These are phyloP conservation scores for Panicum miliaceum DNA, from an alignment of 176 grass and related monocot genomes.

Conservation along the genomic window DNA sequence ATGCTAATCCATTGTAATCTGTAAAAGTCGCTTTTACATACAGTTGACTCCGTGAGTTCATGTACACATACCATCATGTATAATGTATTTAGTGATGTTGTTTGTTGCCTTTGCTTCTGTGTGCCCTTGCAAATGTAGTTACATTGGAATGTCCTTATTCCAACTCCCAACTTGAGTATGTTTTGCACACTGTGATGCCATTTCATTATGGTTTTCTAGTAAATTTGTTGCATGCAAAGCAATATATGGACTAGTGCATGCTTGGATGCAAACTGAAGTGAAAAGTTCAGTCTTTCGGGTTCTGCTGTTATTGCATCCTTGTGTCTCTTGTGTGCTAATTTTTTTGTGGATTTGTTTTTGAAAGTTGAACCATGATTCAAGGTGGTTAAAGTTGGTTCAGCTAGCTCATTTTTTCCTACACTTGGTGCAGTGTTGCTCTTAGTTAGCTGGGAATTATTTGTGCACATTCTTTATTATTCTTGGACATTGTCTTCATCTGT, in stretches of 20 bases:
- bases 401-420: not conserved
- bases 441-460: not conserved
- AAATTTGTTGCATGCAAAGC: not conserved
- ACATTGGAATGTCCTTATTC: constrained; percentile 9
- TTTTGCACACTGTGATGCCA: not conserved
- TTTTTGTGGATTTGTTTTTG: not conserved
- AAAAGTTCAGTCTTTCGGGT: not conserved
- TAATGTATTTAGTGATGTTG: constrained; percentile 22
- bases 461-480: constrained; percentile 15
- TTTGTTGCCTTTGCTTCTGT: constrained; percentile 28
- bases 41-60: not conserved
- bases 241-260: not conserved
- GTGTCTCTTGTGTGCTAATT: not conserved
- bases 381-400: not conserved
- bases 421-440: not conserved
- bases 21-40: constrained; percentile 20
- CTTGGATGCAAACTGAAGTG: not conserved
- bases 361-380: not conserved
- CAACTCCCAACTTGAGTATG: constrained; percentile 4
- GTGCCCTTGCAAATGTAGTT: not conserved
- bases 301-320: not conserved
- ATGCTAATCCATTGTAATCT: constrained; percentile 35
- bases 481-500: constrained; percentile 35
- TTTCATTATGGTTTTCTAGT: not conserved
- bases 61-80: not conserved